Base-by-base conservation (phyloP, 495 filamentous ascomycete genomes). In the Friedmanniomyces endolithicus region DNA sequence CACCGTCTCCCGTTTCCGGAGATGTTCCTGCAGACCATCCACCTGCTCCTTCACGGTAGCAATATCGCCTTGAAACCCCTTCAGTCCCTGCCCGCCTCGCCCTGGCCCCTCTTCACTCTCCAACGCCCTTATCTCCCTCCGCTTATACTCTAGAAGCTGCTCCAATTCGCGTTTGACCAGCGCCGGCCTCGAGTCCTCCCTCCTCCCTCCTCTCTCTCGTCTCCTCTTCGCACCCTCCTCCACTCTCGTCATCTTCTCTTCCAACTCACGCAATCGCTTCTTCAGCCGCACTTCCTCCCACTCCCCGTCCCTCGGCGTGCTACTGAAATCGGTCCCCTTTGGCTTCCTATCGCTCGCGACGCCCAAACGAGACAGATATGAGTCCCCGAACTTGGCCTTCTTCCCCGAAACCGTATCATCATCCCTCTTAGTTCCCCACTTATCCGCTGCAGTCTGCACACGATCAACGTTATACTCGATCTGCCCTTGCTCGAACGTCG, bases 211-310 rank as follows among this genome's bases (percentile, higher is more conserved):
- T 40, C 27, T 49, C 60, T 29, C 78, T 64, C 45, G 75, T 71
- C 50, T 68, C 68, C 35, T 80, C 78, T 65, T 53, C 11, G 83
- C 81, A 35, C 78, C 78, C 35, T 78, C 76, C 62, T 88, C 86
- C 2, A 90, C 82, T 40, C 82, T 78, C 23, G 84, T 78, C 48
- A 94, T 80, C 72, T 89, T 89, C 31, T 80, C 74, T 63, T 98
- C 90, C 44, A 98, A 70, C 62, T 96, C 90, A 14, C 78, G 75
- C 17, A 97, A 76, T 66, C 97, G 90, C 64, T 90, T 87, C 71
- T 90, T 88, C 47, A 98, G 76, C 50, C 89, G 79, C 31, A 97
- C 94, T 69, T 95, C 92, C 71, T 98, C 94, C 92, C 92, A 96
- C 41, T 62, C 59, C 6, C 55, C 59, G 58, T 95, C 89, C 57